Base-by-base conservation (phyloP, 768 basidiomycete species). In the Boletus tylopilopsis region DNA sequence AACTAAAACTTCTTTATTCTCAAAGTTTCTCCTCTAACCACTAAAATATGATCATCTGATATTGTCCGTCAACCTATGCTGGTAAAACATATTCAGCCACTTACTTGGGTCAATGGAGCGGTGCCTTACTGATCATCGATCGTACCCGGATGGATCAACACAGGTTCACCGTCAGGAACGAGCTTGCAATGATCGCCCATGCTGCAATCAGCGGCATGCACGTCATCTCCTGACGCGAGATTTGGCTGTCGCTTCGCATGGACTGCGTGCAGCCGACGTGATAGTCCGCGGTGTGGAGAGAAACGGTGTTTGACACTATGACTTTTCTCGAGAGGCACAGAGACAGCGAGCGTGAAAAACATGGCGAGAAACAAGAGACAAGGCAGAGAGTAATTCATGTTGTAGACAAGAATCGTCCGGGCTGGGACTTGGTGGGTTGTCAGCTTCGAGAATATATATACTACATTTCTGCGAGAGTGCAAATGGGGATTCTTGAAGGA, bases 111-210 rank as follows among this genome's bases (percentile, higher is more conserved):
- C 4, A n/a, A 37, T 41, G 15, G 23, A 15, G 23, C 8, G 7
- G 18, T 12, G 29, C 29, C 42, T 45, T 37, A 54, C 54, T 36
- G 23, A 55, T 55, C 42, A 35, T n/a, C n/a, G 5, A 53, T 29
- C 8, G 38, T 27, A 10, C 29, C 13, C 9, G 35, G 13, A 48
- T 53, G 37, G 5, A 6, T 3, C 5, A 29, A 10, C 42, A 7
- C n/a, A 18, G 23, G n/a, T 19, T 24, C 42, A 23, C 25, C 16
- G 16, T 39, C 19, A 2, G 42, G 51, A 22, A 48, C 42, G 15
- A 54, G 46, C n/a, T 36, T 29, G 32, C 48, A 55, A 33, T 24
- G 54, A 45, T 41, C 15, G 27, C 51, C 51, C 38, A 51, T 48
- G 42, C 27, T 15, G 4, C 37, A 42, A 33, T 54, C 51, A 25